phyloP scores from a whole-genome alignment of 1,284 basidiomycete species.

The Microbotryomycetes sp. region DNA sequence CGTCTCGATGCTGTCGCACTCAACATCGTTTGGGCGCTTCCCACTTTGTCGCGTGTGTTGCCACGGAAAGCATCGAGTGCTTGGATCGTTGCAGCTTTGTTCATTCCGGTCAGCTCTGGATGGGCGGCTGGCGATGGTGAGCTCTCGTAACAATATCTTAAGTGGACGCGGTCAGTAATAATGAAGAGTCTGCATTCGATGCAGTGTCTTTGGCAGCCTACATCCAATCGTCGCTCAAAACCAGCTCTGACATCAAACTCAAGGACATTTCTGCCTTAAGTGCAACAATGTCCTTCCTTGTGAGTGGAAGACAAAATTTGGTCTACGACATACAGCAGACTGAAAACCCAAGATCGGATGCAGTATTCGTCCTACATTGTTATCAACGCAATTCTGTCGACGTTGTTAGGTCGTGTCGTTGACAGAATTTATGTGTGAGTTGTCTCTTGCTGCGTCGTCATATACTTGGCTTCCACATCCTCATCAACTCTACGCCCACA shows the following conservation, averaged over 20 bases:
- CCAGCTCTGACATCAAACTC: constrained; percentile 38
- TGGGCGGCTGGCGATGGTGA: constrained; percentile 43
- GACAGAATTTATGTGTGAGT: constrained; percentile 35
- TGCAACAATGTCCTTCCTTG: constrained; percentile 43
- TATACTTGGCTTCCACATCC: too few relatives aligned
- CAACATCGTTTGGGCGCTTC: constrained; percentile 44
- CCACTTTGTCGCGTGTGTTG: constrained; percentile 35
- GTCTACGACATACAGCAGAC: too few relatives aligned
- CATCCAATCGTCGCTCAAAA: constrained; percentile 43
- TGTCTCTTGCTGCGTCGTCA: too few relatives aligned
- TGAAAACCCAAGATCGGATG: too few relatives aligned
- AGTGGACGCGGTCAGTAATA: too few relatives aligned
- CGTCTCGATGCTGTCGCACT: constrained; percentile 41
- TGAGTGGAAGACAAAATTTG: too few relatives aligned
- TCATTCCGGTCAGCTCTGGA: constrained; percentile 42
- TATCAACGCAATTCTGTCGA: constrained; percentile 41
- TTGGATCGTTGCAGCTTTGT: constrained; percentile 39
- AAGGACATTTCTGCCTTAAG: constrained; percentile 42
- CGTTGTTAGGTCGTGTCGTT: constrained; percentile 43
- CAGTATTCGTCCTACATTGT: constrained; percentile 37
- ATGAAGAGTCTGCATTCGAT: too few relatives aligned
- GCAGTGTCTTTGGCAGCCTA: constrained; percentile 44
- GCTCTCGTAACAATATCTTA: too few relatives aligned
- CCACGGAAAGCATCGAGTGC: constrained; percentile 30
- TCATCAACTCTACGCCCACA: too few relatives aligned